Evolutionary conservation across 306 rosid species (phyloP), one percentile per base, ranked within the genome.

Genomic region (Spatholobus suberectus): DNA sequence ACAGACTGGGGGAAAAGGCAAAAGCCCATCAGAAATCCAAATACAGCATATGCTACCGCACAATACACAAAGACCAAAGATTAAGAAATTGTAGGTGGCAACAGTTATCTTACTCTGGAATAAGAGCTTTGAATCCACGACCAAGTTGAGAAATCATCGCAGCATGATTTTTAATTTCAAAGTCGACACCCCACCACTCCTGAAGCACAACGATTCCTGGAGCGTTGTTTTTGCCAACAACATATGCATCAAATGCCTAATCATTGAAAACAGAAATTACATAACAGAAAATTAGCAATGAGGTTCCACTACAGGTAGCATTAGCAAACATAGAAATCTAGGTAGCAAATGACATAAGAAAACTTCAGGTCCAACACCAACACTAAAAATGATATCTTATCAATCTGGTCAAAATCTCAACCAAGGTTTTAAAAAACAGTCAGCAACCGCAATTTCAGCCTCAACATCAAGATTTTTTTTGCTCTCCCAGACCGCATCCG

Each of bases 151-250:
- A 91, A 76, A 94, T 94, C 85, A 86, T 91, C 10, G 78, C 87
- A 57, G 98, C 97, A 72, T 94, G 98, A 84, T 92, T 94, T 87
- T 94, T 94, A 34, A 92, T 75, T 84, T 94, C 97, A 40, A 80
- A 92, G 79, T 94, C 98, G 52, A 94, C 93, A 38, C 98, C 98
- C 97, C 98, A 94, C 98, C 98, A 94, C 83, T 94, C 98, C 77
- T 94, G 98, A 61, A 94, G 89, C 81, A 94, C 97, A 73, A 92
- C 96, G 68, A 92, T 92, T 70, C 97, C 98, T 20, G 98, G 98
- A 84, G 94, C 96, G 63, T 88, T 90, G 9, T 91, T 90, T 89
- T 88, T 91, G 61, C 98, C 97, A 37, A 94, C 87, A 40, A 92
- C 89, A 88, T 92, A 94, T 12, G 91, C 97, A 85, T 92, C 93